Conservation (phyloP, 257 asterid species). For the Linderniella brevidens region DNA sequence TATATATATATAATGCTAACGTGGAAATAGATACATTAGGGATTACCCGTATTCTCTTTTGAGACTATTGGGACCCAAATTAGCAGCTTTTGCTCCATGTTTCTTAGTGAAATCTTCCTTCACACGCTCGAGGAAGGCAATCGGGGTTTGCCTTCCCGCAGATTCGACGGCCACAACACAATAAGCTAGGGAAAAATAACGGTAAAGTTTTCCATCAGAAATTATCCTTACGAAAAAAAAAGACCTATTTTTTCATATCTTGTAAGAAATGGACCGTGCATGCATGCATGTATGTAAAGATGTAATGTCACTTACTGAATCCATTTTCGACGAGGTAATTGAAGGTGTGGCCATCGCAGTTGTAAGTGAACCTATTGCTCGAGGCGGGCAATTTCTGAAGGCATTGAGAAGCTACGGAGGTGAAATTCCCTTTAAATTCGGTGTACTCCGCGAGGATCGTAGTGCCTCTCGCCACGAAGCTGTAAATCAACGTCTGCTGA, state of each 20-base stretch:
- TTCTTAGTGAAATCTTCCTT: conserved; percentile 34
- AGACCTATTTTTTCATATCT: too few relatives aligned
- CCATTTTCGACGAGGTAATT: conserved; percentile 19
- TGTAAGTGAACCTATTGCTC: conserved; percentile 1
- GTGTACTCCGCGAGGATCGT: conserved; percentile 32
- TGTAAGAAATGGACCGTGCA: too few relatives aligned
- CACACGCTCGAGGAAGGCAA: conserved; percentile 28
- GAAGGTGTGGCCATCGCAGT: too few relatives aligned
- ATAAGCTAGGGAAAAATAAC: conserved; percentile 18
- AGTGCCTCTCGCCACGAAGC: conserved; percentile 33
- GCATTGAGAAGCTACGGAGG: conserved; percentile 30
- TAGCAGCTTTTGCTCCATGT: conserved; percentile 6
- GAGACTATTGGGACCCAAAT: too few relatives aligned
- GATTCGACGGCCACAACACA: conserved; percentile 41
- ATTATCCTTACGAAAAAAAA: too few relatives aligned
- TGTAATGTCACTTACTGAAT: conserved; percentile 27
- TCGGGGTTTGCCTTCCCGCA: conserved; percentile 36
- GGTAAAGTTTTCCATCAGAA: too few relatives aligned
- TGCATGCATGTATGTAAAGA: background rate
- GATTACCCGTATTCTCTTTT: too few relatives aligned
- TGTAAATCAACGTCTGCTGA: conserved; percentile 30
- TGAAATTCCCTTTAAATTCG: conserved; percentile 37
- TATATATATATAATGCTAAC: too few relatives aligned
- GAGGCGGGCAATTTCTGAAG: conserved; percentile 35
- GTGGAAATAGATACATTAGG: too few relatives aligned